These are phyloP conservation scores for Ceratobasidium papillatum DNA, from an alignment of 1,284 basidiomycete genomes.

Conservation along the genomic window DNA sequence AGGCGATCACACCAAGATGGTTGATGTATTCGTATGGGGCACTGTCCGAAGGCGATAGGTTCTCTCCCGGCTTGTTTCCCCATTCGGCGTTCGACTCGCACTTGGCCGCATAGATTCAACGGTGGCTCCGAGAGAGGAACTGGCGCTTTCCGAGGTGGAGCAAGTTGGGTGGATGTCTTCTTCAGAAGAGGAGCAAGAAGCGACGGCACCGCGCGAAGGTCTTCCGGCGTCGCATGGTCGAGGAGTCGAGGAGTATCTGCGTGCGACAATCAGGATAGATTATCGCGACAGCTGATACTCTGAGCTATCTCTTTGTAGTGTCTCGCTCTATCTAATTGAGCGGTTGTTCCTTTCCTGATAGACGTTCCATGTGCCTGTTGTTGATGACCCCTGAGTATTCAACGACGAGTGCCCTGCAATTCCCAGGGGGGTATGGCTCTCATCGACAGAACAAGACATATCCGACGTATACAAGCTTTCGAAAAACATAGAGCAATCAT, in stretches of 20 bases:
- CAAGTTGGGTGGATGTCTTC: not conserved
- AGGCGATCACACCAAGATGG: not conserved
- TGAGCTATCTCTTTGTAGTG: not conserved
- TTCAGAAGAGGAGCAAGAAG: not conserved
- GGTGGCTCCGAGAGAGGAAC: not conserved
- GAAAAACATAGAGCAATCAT: too few relatives aligned
- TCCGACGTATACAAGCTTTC: too few relatives aligned
- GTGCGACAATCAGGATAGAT: not conserved
- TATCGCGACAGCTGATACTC: not conserved
- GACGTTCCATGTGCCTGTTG: not conserved
- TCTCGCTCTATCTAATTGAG: not conserved
- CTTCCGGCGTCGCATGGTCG: not conserved
- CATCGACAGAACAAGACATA: too few relatives aligned
- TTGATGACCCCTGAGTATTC: not conserved
- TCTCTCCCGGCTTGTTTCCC: not conserved
- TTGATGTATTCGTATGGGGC: conserved; percentile 1
- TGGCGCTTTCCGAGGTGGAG: not conserved
- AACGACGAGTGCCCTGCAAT: not conserved
- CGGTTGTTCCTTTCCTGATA: not conserved
- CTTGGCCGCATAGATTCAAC: not conserved
- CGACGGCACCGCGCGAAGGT: not conserved
- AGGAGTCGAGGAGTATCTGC: not conserved
- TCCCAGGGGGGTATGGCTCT: too few relatives aligned
- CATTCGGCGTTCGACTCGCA: not conserved
- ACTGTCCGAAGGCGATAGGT: not conserved